A percentile compares a stretch with the other conserved stretches of the same genome.
Conservation (phyloP, 345 rosid genomes). For the Microthlaspi erraticum region DNA sequence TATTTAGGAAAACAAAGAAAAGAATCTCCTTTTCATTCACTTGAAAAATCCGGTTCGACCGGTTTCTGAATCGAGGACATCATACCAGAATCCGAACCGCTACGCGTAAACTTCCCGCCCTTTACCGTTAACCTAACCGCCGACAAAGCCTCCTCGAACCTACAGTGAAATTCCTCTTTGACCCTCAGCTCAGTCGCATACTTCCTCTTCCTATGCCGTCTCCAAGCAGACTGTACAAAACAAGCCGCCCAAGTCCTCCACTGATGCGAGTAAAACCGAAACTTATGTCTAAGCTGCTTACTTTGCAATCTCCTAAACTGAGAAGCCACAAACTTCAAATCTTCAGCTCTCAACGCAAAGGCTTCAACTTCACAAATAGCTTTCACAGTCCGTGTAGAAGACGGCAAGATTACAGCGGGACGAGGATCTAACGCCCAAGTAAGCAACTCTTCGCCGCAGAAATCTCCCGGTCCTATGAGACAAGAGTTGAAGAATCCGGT, state of each 20-base stretch:
- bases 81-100: constrained; percentile 52
- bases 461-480: constrained; percentile 80
- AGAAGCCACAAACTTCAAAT: constrained; percentile 78
- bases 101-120: constrained; percentile 46
- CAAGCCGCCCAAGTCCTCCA: constrained; percentile 96
- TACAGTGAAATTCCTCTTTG: constrained; percentile 35
- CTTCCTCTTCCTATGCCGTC: constrained; percentile 65
- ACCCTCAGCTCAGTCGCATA: constrained; percentile 58
- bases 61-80: constrained; percentile 70
- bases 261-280: constrained; percentile 86
- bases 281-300: constrained; percentile 80
- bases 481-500: constrained; percentile 87
- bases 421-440: constrained; percentile 92
- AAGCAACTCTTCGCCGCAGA: constrained; percentile 87
- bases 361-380: constrained; percentile 88
- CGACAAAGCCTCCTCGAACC: constrained; percentile 19
- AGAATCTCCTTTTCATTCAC: constrained; percentile 46
- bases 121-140: constrained; percentile 49
- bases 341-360: constrained; percentile 78
- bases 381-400: constrained; percentile 79
- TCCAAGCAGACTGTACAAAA: constrained; percentile 84
- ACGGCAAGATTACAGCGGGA: constrained; percentile 65
- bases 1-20: background rate
- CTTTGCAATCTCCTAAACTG: constrained; percentile 83
- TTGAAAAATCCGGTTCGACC: constrained; percentile 77